phyloP scores from a whole-genome alignment of 2,329 filamentous ascomycete genomes.

The Colletotrichum somersetense region DNA sequence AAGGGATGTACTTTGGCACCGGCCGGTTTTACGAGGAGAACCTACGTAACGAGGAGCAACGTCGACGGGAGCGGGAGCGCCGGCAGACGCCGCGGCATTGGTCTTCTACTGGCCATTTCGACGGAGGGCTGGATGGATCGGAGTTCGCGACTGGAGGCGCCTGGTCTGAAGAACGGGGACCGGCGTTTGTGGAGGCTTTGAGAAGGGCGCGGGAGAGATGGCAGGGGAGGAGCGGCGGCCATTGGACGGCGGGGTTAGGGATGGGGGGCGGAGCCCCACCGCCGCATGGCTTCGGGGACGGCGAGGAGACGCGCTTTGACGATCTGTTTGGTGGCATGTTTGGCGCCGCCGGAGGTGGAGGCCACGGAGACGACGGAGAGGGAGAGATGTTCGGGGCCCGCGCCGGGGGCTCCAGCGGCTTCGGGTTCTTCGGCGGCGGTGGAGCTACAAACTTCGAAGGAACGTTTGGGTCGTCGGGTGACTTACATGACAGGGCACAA shows the following conservation, averaged over 20 bases:
- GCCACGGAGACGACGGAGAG: background rate
- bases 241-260: background rate
- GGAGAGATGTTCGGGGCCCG: background rate
- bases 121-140: too few species aligned
- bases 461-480: background rate
- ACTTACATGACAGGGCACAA: background rate
- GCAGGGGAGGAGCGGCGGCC: background rate
- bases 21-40: constrained; percentile 25
- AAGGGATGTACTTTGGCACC: constrained; percentile 13
- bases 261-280: background rate
- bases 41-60: background rate
- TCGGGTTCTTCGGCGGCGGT: background rate
- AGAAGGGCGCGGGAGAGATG: background rate
- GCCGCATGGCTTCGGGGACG: background rate
- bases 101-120: background rate
- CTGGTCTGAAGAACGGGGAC: background rate
- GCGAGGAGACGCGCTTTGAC: background rate
- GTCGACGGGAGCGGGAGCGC: constrained; percentile 1
- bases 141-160: background rate
- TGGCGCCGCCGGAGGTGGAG: background rate
- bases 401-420: background rate
- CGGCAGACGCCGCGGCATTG: background rate
- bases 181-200: constrained; percentile 8
- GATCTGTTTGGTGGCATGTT: constrained; percentile 11
- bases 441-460: background rate